Evolutionary conservation across 768 basidiomycete genomes (phyloP).

Genomic region (Lenzites betulinus): DNA sequence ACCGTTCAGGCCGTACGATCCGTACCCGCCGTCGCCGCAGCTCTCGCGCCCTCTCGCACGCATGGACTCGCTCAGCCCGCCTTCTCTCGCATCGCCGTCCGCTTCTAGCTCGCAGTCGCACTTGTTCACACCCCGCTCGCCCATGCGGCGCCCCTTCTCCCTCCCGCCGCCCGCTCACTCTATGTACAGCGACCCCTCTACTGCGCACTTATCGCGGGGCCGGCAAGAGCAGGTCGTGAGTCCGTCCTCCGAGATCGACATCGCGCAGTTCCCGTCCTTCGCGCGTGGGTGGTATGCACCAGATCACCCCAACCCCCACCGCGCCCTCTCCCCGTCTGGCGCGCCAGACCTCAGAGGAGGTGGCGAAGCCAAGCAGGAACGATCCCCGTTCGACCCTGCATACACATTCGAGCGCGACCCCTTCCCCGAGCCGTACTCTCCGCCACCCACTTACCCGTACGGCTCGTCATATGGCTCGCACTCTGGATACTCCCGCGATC

Average conservation of each 20-base stretch:
- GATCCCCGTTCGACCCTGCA: constrained; percentile 40
- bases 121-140: constrained; percentile 27
- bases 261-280: constrained; percentile 65
- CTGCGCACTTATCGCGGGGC: constrained; percentile 6
- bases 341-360: constrained; percentile 16
- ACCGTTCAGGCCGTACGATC: constrained; percentile 28
- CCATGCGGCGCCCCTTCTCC: constrained; percentile 47
- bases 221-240: constrained; percentile 13
- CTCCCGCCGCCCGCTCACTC: constrained; percentile 42
- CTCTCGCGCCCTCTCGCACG: constrained; percentile 16
- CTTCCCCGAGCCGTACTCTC: constrained; percentile 29
- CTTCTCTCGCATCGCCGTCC: constrained; percentile 49
- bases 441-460: constrained; percentile 32
- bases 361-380: constrained; percentile 18
- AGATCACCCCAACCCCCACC: constrained; percentile 14
- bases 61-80: constrained; percentile 30
- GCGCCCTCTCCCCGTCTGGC: constrained; percentile 7
- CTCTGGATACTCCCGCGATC: constrained; percentile 36
- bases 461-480: constrained; percentile 34
- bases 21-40: constrained; percentile 36
- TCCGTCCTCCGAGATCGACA: constrained; percentile 52
- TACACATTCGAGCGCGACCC: constrained; percentile 33
- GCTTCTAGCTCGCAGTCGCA: constrained; percentile 25
- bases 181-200: constrained; percentile 24
- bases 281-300: constrained; percentile 62